phyloP scores from a whole-genome alignment of 331 rosid species.

The Malus hybrid region DNA sequence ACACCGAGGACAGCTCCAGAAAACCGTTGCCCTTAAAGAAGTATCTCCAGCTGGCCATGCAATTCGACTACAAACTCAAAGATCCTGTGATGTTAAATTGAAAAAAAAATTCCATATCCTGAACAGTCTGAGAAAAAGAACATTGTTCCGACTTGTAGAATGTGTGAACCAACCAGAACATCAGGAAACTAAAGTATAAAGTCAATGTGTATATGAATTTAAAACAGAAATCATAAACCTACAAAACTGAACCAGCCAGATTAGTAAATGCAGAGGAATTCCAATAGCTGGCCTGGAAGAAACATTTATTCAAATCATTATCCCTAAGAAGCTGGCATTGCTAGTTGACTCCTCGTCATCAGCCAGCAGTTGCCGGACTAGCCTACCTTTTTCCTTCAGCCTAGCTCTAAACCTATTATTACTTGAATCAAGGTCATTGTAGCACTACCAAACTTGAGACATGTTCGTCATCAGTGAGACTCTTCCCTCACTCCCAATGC shows the following conservation, averaged over 20 bases:
- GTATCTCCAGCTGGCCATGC: background rate
- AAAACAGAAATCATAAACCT: background rate
- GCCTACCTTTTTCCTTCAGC: conserved; percentile 1
- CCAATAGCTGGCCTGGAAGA: conserved; percentile 1
- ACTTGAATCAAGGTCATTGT: background rate
- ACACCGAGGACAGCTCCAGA: background rate
- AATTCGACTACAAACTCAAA: background rate
- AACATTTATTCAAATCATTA: conserved; percentile 12
- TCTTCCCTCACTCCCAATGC: background rate
- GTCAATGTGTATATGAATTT: background rate
- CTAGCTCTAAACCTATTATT: background rate
- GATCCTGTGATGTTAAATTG: background rate
- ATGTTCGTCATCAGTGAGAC: background rate
- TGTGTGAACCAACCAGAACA: background rate
- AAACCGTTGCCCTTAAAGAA: background rate
- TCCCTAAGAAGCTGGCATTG: background rate
- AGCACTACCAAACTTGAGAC: background rate
- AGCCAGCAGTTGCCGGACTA: conserved; percentile 1
- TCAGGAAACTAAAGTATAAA: background rate
- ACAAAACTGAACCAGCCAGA: conserved; percentile 7
- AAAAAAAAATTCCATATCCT: background rate
- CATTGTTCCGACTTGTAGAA: background rate
- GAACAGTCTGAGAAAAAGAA: background rate
- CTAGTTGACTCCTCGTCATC: conserved; percentile 3
- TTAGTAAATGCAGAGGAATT: background rate